Conservation (phyloP, 2,329 filamentous ascomycete genomes). For the Cladosporium phlei region DNA sequence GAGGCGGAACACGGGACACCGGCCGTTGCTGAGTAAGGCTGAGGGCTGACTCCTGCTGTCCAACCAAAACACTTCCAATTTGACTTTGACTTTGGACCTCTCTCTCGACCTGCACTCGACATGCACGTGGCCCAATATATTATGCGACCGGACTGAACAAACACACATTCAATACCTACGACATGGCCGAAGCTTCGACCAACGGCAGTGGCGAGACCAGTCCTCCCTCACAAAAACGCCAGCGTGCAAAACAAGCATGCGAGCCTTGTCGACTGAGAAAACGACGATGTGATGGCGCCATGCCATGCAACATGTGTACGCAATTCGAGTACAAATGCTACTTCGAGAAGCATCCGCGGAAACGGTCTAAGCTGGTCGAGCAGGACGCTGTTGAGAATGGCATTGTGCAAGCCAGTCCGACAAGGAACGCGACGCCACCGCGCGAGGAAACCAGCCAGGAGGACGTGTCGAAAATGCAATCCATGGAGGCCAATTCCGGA, state of each 20-base stretch:
- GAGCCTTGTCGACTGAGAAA: slow-evolving; percentile 53
- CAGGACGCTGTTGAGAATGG: slow-evolving; percentile 20
- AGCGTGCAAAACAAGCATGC: slow-evolving; percentile 33
- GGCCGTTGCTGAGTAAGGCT: too few relatives aligned
- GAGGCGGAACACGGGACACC: too few relatives aligned
- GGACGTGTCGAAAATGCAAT: slow-evolving; percentile 33
- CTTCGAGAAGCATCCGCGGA: slow-evolving; percentile 39
- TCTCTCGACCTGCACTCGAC: not conserved
- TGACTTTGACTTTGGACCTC: not conserved
- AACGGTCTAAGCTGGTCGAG: slow-evolving; percentile 31
- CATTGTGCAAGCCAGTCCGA: slow-evolving; percentile 14
- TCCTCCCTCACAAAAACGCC: slow-evolving; percentile 26
- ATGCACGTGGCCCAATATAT: not conserved
- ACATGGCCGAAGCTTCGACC: slow-evolving; percentile 7
- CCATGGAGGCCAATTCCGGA: slow-evolving; percentile 54
- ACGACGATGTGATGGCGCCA: slow-evolving; percentile 51
- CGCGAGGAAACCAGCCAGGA: slow-evolving; percentile 22
- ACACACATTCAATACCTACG: not conserved
- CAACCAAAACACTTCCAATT: slow-evolving; percentile 3
- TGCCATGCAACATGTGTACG: slow-evolving; percentile 51
- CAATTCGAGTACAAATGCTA: slow-evolving; percentile 52
- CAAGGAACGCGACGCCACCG: slow-evolving; percentile 15
- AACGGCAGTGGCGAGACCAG: slow-evolving; percentile 9
- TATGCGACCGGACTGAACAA: slow-evolving; percentile 5
- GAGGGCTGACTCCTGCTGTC: slow-evolving; percentile 7